Percentiles rank a stretch among this genome's conserved stretches.
These are phyloP conservation scores for Penicillium sclerotiorum DNA, from an alignment of 2,329 filamentous ascomycete species.

Conservation along the genomic window DNA sequence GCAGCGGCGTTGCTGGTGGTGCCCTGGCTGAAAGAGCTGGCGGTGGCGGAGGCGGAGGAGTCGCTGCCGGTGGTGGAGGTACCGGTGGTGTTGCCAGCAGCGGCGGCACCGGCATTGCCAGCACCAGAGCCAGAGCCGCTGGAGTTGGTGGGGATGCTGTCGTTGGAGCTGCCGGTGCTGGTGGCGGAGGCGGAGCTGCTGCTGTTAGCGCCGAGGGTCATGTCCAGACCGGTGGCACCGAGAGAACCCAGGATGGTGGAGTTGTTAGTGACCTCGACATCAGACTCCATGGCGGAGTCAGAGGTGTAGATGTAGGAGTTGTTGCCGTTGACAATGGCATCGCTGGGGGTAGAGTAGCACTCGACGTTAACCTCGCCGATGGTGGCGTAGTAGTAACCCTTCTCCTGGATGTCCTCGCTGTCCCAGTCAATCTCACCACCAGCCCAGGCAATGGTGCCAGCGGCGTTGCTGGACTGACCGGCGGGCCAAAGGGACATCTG, in stretches of 20 bases:
- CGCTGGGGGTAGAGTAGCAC: conserved; percentile 83
- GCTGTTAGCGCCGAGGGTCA: conserved; percentile 43
- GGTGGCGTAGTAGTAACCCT: conserved; percentile 86
- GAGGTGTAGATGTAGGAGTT: conserved; percentile 76
- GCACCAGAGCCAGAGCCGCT: conserved; percentile 30
- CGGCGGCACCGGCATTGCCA: conserved; percentile 4
- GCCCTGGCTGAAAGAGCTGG: conserved; percentile 26
- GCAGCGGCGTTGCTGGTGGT: conserved; percentile 28
- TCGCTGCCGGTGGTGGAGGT: conserved; percentile 17
- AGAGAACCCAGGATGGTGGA: conserved; percentile 77
- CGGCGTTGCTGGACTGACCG: conserved; percentile 73
- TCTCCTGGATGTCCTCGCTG: conserved; percentile 73
- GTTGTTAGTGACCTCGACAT: conserved; percentile 74
- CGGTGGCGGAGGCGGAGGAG: conserved; percentile 14
- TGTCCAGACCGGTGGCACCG: conserved; percentile 77
- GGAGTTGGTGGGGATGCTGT: conserved; percentile 37
- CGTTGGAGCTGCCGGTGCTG: conserved; percentile 10
- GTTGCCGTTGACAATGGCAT: conserved; percentile 60
- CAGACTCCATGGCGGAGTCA: conserved; percentile 68
- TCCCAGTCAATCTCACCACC: conserved; percentile 90
- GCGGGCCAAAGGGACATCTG: conserved; percentile 97
- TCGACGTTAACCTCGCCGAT: conserved; percentile 77
- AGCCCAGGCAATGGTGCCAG: conserved; percentile 89
- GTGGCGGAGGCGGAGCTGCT: conserved; percentile 33
- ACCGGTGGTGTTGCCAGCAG: conserved; percentile 16